Percentiles rank a stretch among this genome's conserved stretches.
These are phyloP conservation scores for Boeremia lycopersici DNA, from an alignment of 2,329 filamentous ascomycete genomes.

Conservation along the genomic window DNA sequence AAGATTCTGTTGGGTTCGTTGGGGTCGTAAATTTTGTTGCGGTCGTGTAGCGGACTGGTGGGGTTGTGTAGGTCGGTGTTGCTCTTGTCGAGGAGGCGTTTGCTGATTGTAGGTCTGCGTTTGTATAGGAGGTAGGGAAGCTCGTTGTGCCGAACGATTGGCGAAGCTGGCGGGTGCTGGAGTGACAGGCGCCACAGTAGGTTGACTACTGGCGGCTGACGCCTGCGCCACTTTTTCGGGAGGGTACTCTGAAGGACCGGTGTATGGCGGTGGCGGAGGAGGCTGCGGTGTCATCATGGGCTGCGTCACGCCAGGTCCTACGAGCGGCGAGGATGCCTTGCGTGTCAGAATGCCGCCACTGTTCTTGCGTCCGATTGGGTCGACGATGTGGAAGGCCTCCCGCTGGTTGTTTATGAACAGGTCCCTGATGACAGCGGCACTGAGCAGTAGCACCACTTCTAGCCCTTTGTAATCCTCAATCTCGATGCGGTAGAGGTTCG, in stretches of 20 bases:
- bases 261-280: conserved; percentile 32
- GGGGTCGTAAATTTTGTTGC: background rate
- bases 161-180: conserved; percentile 4
- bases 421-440: conserved; percentile 66
- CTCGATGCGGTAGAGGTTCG: conserved; percentile 87
- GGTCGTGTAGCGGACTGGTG: conserved; percentile 5
- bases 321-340: conserved; percentile 44
- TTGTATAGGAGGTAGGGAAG: conserved; percentile 37
- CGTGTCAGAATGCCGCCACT: conserved; percentile 42
- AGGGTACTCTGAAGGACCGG: conserved; percentile 28
- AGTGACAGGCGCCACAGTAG: background rate
- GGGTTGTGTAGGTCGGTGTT: conserved; percentile 6
- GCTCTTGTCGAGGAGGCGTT: background rate
- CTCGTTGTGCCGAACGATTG: conserved; percentile 31
- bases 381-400: conserved; percentile 78
- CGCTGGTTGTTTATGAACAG: conserved; percentile 67
- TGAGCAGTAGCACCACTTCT: conserved; percentile 75
- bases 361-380: conserved; percentile 48
- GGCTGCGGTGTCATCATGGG: conserved; percentile 43
- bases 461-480: conserved; percentile 93
- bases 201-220: background rate
- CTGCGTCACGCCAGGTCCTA: conserved; percentile 33
- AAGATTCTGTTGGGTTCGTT: conserved; percentile 10
- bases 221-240: conserved; percentile 29
- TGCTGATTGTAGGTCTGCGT: conserved; percentile 19